Base-by-base conservation (phyloP, 768 basidiomycete genomes). In the Jaapia argillacea region DNA sequence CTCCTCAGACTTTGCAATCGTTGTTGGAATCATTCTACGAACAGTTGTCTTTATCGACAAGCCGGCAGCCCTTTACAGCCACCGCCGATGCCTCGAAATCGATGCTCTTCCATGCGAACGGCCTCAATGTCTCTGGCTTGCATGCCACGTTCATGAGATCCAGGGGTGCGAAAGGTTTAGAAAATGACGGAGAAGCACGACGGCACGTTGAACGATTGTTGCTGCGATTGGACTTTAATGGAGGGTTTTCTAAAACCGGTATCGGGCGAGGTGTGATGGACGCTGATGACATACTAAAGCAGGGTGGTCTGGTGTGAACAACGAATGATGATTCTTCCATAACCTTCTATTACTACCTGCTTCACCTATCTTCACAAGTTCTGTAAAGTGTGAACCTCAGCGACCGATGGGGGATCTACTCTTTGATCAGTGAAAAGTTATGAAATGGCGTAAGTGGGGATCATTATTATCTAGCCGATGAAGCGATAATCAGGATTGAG, bases 151-250 rank as follows among this genome's bases (percentile, higher is more conserved):
- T 71, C 47, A 72, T 72, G 45, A 61, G 74, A 24, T 70, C 71
- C 6, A 71, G 66, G 57, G 70, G 67, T 4, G 66, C 62, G 10
- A 76, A 70, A 51, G 68, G 70, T 7, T 53, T 67, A 40, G 81
- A 81, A 46, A 72, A 70, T 43, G 78, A 78, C 27, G 81, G 75
- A 36, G 74, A 83, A 43, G 82, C 83, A 43, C 71, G 83, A 33
- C 70, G 88, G 49, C 87, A 87, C 56, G 74, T 92, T 7, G 91
- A 94, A 58, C 74, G 88, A 20, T 57, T 94, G 44, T 58, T 93
- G 33, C 67, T 94, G 24, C 74, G 87, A 28, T 63, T 94, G 10
- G 91, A 94, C 61, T 86, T 91, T 58, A 91, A 89, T 52, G 85
- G 81, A 10, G 75, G 70, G 37, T 77, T 86, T 49, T 85, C 85